Conservation (phyloP, 495 filamentous ascomycete species). For the Aspergillus avenaceus region DNA sequence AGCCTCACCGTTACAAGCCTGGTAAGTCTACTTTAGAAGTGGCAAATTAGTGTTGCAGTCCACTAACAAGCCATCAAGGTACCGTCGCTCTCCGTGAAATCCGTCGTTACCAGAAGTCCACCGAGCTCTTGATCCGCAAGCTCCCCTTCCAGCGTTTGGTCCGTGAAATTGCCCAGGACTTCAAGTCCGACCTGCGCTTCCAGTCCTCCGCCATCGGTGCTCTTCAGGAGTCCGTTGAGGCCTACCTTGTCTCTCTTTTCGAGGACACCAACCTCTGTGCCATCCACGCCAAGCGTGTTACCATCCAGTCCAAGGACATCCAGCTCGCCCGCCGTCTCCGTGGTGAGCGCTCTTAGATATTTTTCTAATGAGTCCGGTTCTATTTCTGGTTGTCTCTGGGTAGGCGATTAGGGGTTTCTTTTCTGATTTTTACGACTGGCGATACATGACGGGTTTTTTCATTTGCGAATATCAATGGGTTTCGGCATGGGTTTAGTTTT, state of each 20-base stretch:
- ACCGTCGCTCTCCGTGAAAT: constrained; percentile 99
- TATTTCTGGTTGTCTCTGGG: constrained; percentile 36
- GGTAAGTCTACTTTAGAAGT: constrained; percentile 53
- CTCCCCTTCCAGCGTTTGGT: constrained; percentile 99
- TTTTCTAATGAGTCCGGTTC: constrained; percentile 23
- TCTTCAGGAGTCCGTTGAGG: constrained; percentile 99
- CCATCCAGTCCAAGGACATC: constrained; percentile 94
- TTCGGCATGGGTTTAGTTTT: constrained; percentile 41
- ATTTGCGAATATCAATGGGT: constrained; percentile 42
- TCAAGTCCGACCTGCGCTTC: constrained; percentile 99
- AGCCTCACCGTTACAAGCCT: constrained; percentile 99
- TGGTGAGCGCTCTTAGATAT: constrained; percentile 78
- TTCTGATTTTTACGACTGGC: constrained; percentile 43
- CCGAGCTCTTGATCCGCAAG: constrained; percentile 99
- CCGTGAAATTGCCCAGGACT: constrained; percentile 99
- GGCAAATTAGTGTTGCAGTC: constrained; percentile 3
- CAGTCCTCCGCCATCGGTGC: constrained; percentile 99
- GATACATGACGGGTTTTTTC: constrained; percentile 49
- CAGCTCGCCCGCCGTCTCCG: constrained; percentile 95
- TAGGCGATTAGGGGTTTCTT: constrained; percentile 48
- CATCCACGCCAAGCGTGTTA: constrained; percentile 99
- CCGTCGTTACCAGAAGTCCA: constrained; percentile 99
- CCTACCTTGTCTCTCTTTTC: constrained; percentile 99
- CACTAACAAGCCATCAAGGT: constrained; percentile 47
- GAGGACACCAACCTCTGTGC: constrained; percentile 99